Evolutionary conservation across 2,329 filamentous ascomycete species (phyloP).

Genomic region (Xylariaceae sp.): DNA sequence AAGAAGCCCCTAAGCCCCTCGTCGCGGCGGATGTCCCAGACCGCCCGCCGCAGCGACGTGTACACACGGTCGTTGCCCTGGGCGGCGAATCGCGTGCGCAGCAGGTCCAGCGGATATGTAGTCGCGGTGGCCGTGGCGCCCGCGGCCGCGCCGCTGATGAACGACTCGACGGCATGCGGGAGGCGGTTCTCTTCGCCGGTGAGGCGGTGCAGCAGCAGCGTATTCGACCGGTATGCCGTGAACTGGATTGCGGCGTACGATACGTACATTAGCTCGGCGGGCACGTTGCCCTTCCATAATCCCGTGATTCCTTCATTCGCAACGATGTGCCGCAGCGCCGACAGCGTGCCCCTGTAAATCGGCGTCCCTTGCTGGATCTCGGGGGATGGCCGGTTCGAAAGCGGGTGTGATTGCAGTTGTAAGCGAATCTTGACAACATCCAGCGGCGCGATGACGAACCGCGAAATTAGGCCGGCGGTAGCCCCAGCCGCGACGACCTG

Average conservation of each 20-base stretch:
- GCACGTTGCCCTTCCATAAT: conserved; percentile 97
- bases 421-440: conserved; percentile 98
- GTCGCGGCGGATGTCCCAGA: conserved; percentile 73
- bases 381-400: conserved; percentile 73
- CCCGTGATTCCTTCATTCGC: conserved; percentile 81
- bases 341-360: conserved; percentile 76
- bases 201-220: conserved; percentile 66
- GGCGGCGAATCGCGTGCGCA: conserved; percentile 95
- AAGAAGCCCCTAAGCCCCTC: conserved; percentile 87
- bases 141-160: conserved; percentile 81
- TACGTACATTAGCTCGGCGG: conserved; percentile 92
- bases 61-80: conserved; percentile 87
- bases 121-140: conserved; percentile 80
- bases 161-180: conserved; percentile 74
- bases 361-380: conserved; percentile 53
- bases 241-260: conserved; percentile 91
- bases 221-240: conserved; percentile 79
- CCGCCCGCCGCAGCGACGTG: conserved; percentile 67
- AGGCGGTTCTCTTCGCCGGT: conserved; percentile 48
- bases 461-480: conserved; percentile 83
- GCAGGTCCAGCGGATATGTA: conserved; percentile 92
- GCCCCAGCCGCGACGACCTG: conserved; percentile 64
- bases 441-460: conserved; percentile 92
- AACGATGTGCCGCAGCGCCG: conserved; percentile 78
- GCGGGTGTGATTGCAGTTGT: conserved; percentile 87